Evolutionary conservation across 75 land plant genomes (phyloP), one percentile per base, ranked within the genome.

Genomic region (Picea sitchensis): DNA sequence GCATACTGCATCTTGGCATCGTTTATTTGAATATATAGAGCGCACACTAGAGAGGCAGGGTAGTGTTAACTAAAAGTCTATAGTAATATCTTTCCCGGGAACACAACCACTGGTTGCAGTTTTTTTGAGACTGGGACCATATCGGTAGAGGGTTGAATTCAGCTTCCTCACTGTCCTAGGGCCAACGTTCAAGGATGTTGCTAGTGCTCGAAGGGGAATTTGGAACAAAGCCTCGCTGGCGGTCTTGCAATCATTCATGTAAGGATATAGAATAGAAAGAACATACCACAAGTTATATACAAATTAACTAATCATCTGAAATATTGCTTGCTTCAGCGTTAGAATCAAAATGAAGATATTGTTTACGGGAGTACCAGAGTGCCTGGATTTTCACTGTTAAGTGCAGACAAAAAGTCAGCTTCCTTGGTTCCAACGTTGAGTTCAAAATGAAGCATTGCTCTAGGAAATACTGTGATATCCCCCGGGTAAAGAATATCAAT

Each of bases 311-410:
- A 64, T 17, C 21, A 26, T 26, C 26, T 26, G 26, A 26, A 26
- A 26, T 26, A 26, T 26, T 26, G 26, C 26, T 26, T 26, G 26
- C 26, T 26, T 26, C 26, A 26, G 26, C 26, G 26, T 26, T 26
- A 26, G 26, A 26, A 15, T 13, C 9, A 64, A 20, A 64, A 3
- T 0, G 0, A 15, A 64, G n/a, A 9, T 59, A 14, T 9, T 9
- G 9, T 14, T 26, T 26, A 26, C 26, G 26, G 26, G 26, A 38
- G 20, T 79, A 79, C 81, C 21, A 79, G 76, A 47, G 62, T 59
- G 5, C 82, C 26, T 26, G 26, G 26, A 26, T 26, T 26, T 26
- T 26, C 26, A 26, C 26, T 26, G 26, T 26, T 26, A 26, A 26
- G 26, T 26, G 26, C 26, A 26, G 26, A 26, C 26, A 26, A 26